Conservation (phyloP, 208 protist genomes). For the Leishmania martiniquensis region DNA sequence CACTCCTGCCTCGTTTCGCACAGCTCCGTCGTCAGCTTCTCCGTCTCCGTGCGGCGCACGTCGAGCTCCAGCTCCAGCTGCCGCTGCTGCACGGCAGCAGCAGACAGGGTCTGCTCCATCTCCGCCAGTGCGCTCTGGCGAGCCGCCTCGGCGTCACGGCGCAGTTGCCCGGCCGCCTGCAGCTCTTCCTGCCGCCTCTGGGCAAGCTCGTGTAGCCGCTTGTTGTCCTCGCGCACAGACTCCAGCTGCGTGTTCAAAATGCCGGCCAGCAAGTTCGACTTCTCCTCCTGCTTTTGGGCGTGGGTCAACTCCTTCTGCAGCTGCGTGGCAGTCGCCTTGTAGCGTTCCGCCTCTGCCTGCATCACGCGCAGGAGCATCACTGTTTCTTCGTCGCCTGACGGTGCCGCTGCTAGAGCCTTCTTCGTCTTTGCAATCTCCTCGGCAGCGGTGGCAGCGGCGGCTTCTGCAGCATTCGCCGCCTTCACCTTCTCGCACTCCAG, state of each 20-base stretch:
- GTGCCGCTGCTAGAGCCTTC: conserved; percentile 12
- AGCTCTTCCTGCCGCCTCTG: conserved; percentile 48
- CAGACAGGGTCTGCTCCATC: conserved; percentile 45
- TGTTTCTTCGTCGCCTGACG: conserved; percentile 68
- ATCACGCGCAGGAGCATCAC: conserved; percentile 81
- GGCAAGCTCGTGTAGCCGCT: conserved; percentile 58
- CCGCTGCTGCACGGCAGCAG: conserved; percentile 66
- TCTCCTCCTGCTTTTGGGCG: conserved; percentile 82
- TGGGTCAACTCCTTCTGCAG: conserved; percentile 66
- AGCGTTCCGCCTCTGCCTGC: conserved; percentile 74
- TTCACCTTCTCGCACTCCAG: conserved; percentile 19
- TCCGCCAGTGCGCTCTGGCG: conserved; percentile 45
- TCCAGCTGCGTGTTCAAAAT: conserved; percentile 90
- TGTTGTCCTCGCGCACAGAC: conserved; percentile 75
- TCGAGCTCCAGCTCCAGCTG: conserved; percentile 79
- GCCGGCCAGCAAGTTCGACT: conserved; percentile 79
- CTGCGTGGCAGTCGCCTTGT: conserved; percentile 61
- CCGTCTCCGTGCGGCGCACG: conserved; percentile 71
- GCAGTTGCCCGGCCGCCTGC: conserved; percentile 47
- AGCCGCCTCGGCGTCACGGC: conserved; percentile 50
- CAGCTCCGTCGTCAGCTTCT: conserved; percentile 58
- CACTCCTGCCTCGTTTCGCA: conserved; percentile 35
- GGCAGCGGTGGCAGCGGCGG: conserved; percentile 2
- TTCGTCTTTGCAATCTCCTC: conserved; percentile 7
- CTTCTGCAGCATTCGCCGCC: conserved; percentile 7